Evolutionary conservation across 805 yeast species (phyloP).

Genomic region (Naumovozyma castellii): DNA sequence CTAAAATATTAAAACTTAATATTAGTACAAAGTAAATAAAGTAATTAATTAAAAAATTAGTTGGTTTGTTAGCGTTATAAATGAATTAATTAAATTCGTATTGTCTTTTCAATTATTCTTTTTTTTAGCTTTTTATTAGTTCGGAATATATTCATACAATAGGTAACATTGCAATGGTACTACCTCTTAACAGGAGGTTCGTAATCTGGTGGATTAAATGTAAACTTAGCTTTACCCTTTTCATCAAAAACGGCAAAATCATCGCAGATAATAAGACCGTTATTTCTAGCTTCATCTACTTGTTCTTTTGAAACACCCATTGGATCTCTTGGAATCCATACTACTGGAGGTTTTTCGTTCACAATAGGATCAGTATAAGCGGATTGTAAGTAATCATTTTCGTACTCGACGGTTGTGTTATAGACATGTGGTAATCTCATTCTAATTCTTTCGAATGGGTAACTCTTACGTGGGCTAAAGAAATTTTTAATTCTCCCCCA

Average conservation of each 20-base stretch:
- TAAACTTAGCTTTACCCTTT: constrained; percentile 42
- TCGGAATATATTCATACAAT: too few relatives aligned
- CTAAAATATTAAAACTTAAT: too few relatives aligned
- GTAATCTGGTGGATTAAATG: constrained; percentile 65
- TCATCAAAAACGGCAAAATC: constrained; percentile 50
- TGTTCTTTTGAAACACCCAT: constrained; percentile 58
- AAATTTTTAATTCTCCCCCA: constrained; percentile 27
- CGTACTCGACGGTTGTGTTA: constrained; percentile 29
- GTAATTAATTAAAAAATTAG: too few relatives aligned
- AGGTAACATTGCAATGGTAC: too few relatives aligned
- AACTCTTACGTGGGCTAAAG: constrained; percentile 38
- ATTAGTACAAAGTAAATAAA: too few relatives aligned
- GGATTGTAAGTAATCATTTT: constrained; percentile 22
- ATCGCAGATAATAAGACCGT: constrained; percentile 44
- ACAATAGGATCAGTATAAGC: constrained; percentile 28
- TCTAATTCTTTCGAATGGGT: constrained; percentile 39
- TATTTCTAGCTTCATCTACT: constrained; percentile 45
- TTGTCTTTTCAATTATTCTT: not conserved
- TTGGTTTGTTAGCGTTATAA: too few relatives aligned
- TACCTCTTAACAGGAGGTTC: constrained; percentile 28
- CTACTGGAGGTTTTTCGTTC: constrained; percentile 36
- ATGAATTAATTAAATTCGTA: too few relatives aligned
- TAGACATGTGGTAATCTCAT: constrained; percentile 29
- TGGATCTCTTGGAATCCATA: constrained; percentile 65
- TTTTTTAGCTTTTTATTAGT: too few relatives aligned